Percentiles rank a stretch among this genome's conserved stretches.
These are phyloP conservation scores for Corrigiola litoralis DNA, from an alignment of 179 eudicot species.

Conservation along the genomic window DNA sequence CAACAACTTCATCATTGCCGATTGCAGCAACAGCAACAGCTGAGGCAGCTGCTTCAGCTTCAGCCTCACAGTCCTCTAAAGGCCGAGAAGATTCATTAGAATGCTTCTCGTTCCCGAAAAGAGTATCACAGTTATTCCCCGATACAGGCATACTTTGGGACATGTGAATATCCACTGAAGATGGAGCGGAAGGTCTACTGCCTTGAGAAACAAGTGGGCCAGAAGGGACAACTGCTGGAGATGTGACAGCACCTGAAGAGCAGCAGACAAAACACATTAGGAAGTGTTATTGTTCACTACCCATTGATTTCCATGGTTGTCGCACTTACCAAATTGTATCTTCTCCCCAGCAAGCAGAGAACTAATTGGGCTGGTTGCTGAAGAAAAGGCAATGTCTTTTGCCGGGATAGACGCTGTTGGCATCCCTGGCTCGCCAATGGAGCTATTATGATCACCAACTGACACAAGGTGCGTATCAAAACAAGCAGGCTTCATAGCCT, in stretches of 20 bases:
- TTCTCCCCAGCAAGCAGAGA: slow-evolving; percentile 97
- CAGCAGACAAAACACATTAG: slow-evolving; percentile 17
- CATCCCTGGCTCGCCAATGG: slow-evolving; percentile 40
- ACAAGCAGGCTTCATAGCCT: slow-evolving; percentile 79
- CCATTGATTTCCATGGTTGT: slow-evolving; percentile 4
- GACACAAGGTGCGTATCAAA: slow-evolving; percentile 42
- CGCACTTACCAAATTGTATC: slow-evolving; percentile 81
- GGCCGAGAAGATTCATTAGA: slow-evolving; percentile 37
- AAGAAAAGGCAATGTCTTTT: slow-evolving; percentile 54
- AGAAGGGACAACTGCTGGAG: slow-evolving; percentile 69
- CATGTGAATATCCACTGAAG: slow-evolving; percentile 44
- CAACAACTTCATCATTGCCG: slow-evolving; percentile 63
- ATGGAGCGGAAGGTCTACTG: slow-evolving; percentile 60
- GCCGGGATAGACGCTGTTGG: slow-evolving; percentile 48
- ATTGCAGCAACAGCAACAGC: slow-evolving; percentile 92
- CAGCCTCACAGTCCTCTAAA: slow-evolving; percentile 70
- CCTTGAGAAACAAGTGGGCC: slow-evolving; percentile 49
- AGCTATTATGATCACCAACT: slow-evolving; percentile 40
- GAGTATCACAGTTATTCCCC: slow-evolving; percentile 36
- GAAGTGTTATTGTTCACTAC: background rate
- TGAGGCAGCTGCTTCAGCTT: slow-evolving; percentile 79
- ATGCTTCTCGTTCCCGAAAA: slow-evolving; percentile 60
- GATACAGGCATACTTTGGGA: slow-evolving; percentile 36
- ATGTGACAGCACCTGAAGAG: slow-evolving; percentile 88
- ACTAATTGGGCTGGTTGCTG: slow-evolving; percentile 69